phyloP scores from a whole-genome alignment of 108 stramenopile genomes.

The Cyclotella sp. region DNA sequence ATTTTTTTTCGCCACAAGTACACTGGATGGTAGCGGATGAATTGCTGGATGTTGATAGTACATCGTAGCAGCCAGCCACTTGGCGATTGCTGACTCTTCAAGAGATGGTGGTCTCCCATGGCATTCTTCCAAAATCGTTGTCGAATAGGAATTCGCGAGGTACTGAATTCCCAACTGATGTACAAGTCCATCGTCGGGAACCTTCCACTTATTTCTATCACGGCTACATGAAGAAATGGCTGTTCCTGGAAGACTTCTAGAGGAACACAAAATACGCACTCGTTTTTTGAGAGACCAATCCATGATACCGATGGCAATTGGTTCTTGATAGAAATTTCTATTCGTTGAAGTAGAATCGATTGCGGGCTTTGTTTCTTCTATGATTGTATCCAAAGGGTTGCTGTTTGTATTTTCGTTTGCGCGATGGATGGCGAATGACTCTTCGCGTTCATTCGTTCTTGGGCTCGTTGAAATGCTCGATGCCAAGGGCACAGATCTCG shows the following conservation, averaged over 20 bases:
- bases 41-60: slow-evolving; percentile 57
- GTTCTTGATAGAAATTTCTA: slow-evolving; percentile 16
- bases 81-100: slow-evolving; percentile 31
- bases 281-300: slow-evolving; percentile 57
- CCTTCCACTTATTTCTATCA: neutral
- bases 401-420: slow-evolving; percentile 4
- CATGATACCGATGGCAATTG: slow-evolving; percentile 30
- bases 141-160: slow-evolving; percentile 2
- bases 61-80: slow-evolving; percentile 47
- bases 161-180: slow-evolving; percentile 35
- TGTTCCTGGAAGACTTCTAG: slow-evolving; percentile 34
- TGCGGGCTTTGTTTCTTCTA: slow-evolving; percentile 29
- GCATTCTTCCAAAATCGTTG: neutral
- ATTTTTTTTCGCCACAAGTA: slow-evolving; percentile 13
- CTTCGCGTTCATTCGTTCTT: neutral
- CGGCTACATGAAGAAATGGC: slow-evolving; percentile 2
- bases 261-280: slow-evolving; percentile 32
- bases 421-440: no score
- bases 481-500: slow-evolving; percentile 2
- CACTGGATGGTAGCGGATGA: slow-evolving; percentile 38
- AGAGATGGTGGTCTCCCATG: slow-evolving; percentile 13
- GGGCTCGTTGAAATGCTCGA: neutral
- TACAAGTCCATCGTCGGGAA: slow-evolving; percentile 30
- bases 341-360: slow-evolving; percentile 8
- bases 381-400: slow-evolving; percentile 17